Base-by-base conservation (phyloP, 2,329 filamentous ascomycete species). In the Tolypocladium amazonense region DNA sequence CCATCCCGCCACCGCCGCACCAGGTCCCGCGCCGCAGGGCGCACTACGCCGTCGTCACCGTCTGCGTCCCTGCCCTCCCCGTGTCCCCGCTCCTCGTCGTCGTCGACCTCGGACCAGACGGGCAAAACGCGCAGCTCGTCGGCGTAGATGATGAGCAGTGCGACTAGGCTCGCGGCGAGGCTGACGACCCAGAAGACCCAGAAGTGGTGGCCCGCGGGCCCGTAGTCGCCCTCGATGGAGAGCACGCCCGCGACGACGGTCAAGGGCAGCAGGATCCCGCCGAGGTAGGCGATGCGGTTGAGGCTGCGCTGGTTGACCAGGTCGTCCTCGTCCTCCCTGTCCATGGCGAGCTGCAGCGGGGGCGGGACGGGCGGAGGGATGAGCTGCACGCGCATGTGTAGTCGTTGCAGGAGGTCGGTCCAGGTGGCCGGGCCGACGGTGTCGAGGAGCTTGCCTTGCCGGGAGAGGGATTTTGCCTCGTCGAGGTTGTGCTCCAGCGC, bases 131-230 rank as follows among this genome's bases (percentile, higher is more conserved):
- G 74, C 53, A 81, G 71, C 50, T 75, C 75, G 61, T 81, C 79
- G 11, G 78, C 73, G 64, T 81, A 79, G 59, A 81, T 79, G 59
- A 81, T 63, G 4, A 76, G 61, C 2, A 81, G 58, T 0, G 75
- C 73, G 1, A 76, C 11, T 18, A 75, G 59, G 2, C 73, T 70
- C 1, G 77, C 70, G 4, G 78, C 72, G 0, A 75, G 65, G 3
- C 75, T 71, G 3, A 72, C 70, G 1, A 74, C 73, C 79, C 79
- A 81, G 61, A 80, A 81, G 0, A 81, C 72, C 72, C 73, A 81
- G 67, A 81, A 81, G 23, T 67, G 66, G 20, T 62, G 38, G 0
- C 72, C 71, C n/a, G 69, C 72, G 0, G 79, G 78, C 0, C 73
- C 74, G 63, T 75, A 81, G 1, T 72, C 67, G 9, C 76, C 76